phyloP scores from a whole-genome alignment of 495 filamentous ascomycete genomes.

The Xylaria scruposa region DNA sequence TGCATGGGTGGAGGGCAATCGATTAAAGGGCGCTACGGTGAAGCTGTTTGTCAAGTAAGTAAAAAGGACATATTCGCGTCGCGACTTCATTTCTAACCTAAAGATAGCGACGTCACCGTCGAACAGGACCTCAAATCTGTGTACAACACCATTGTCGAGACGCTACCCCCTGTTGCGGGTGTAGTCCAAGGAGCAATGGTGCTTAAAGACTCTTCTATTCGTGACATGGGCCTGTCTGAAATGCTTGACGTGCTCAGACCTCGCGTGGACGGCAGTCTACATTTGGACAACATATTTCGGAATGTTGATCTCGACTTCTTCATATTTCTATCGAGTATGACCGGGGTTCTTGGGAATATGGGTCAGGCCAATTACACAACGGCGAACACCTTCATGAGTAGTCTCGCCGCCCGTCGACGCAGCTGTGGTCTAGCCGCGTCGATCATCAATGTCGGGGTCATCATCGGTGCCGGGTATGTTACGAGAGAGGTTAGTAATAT shows the following conservation, averaged over 20 bases:
- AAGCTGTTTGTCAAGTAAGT: constrained; percentile 14
- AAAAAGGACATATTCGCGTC: neutral
- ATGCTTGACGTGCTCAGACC: neutral
- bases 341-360: neutral
- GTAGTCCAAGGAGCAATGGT: constrained; percentile 57
- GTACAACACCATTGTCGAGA: constrained; percentile 28
- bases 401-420: neutral
- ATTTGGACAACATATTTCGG: neutral
- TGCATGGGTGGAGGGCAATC: constrained; percentile 47
- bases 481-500: neutral
- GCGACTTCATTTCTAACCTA: neutral
- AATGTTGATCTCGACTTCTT: constrained; percentile 12
- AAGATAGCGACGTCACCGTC: constrained; percentile 32
- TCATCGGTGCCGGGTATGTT: constrained; percentile 9
- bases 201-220: constrained; percentile 46
- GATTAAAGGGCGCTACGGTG: constrained; percentile 30
- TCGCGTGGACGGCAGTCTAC: neutral
- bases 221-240: neutral
- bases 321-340: neutral
- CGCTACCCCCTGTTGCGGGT: constrained; percentile 52
- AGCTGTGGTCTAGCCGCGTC: constrained; percentile 34
- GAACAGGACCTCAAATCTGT: constrained; percentile 22
- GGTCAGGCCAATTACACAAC: constrained; percentile 8
- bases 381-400: neutral
- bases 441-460: neutral